Evolutionary conservation across 208 protist species (phyloP).

Genomic region (Leishmania tarentolae): DNA sequence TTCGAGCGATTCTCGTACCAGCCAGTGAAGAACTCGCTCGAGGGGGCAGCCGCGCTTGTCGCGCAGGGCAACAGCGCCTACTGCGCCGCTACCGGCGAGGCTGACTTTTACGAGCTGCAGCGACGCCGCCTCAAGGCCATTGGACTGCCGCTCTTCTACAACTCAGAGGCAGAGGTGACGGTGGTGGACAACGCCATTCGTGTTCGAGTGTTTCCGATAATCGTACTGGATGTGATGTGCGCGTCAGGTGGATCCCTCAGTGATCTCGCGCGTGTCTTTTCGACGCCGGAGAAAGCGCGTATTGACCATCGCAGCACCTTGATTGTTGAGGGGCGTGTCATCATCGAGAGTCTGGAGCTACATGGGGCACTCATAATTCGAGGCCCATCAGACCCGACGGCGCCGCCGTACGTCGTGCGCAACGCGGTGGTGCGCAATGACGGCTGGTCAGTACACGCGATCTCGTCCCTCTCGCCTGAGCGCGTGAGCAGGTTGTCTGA

Average conservation of each 20-base stretch:
- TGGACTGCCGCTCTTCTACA: slow-evolving; percentile 42
- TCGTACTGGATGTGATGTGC: slow-evolving; percentile 40
- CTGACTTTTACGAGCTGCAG: slow-evolving; percentile 65
- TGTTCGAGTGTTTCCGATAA: slow-evolving; percentile 46
- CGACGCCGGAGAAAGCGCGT: slow-evolving; percentile 47
- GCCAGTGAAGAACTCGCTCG: slow-evolving; percentile 87
- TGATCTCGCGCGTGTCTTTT: slow-evolving; percentile 52
- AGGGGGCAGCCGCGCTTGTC: slow-evolving; percentile 52
- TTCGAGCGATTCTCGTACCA: slow-evolving; percentile 84
- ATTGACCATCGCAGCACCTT: slow-evolving; percentile 71
- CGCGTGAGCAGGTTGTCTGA: slow-evolving; percentile 24
- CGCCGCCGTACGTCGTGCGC: slow-evolving; percentile 48
- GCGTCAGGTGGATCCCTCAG: slow-evolving; percentile 21
- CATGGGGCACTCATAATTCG: slow-evolving; percentile 64
- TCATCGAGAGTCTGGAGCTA: slow-evolving; percentile 72
- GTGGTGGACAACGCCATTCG: slow-evolving; percentile 19
- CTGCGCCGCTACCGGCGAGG: slow-evolving; percentile 78
- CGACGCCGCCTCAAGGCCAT: slow-evolving; percentile 64
- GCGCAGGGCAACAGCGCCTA: slow-evolving; percentile 47
- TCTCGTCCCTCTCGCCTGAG: slow-evolving; percentile 6
- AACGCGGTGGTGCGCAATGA: slow-evolving; percentile 52
- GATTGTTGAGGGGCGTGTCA: slow-evolving; percentile 70
- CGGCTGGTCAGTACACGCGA: slow-evolving; percentile 48
- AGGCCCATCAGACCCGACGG: slow-evolving; percentile 37
- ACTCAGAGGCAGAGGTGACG: slow-evolving; percentile 22